phyloP scores from a whole-genome alignment of 768 basidiomycete species.

The Agaricus subrufescens region DNA sequence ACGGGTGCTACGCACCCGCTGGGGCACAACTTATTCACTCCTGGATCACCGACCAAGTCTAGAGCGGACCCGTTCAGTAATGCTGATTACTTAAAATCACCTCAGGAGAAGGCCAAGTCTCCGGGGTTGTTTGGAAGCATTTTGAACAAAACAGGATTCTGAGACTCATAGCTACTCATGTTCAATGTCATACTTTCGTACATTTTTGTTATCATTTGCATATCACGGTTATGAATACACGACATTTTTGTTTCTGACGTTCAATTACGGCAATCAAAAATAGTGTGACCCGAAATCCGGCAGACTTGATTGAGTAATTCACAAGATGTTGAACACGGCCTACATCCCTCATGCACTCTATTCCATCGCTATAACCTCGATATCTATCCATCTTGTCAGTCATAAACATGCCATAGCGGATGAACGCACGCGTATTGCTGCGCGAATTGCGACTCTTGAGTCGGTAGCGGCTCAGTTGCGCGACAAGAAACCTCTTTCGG shows the following conservation, averaged over 20 bases:
- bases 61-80: background rate
- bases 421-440: slow-evolving; percentile 48
- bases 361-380: slow-evolving; percentile 59
- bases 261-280: background rate
- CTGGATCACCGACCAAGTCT: background rate
- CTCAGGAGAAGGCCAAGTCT: background rate
- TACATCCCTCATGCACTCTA: slow-evolving; percentile 66
- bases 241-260: background rate
- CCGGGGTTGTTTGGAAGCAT: background rate
- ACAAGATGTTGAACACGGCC: slow-evolving; percentile 19
- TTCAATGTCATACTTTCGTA: background rate
- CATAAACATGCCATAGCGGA: slow-evolving; percentile 45
- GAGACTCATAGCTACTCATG: background rate
- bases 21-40: background rate
- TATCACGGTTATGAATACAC: background rate
- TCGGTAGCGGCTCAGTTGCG: slow-evolving; percentile 51
- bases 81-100: background rate
- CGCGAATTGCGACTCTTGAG: slow-evolving; percentile 60
- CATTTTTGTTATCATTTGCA: background rate
- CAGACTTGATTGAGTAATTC: background rate
- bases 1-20: background rate
- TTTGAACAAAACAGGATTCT: background rate
- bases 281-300: background rate
- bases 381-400: slow-evolving; percentile 62
- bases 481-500: slow-evolving; percentile 29